phyloP scores from a whole-genome alignment of 148 eudicot genomes.

The Bassia scoparia region DNA sequence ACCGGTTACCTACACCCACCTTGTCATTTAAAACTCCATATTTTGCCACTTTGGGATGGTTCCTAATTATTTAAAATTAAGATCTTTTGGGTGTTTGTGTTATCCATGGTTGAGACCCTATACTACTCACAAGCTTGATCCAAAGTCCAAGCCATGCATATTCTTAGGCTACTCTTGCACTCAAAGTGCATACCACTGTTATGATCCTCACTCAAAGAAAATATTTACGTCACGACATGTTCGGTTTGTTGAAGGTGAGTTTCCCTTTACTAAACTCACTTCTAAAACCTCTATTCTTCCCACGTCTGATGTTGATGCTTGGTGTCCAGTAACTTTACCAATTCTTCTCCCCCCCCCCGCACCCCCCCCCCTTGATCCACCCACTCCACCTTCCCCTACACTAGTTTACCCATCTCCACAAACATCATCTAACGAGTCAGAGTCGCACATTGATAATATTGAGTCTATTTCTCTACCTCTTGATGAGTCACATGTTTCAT shows the following conservation, averaged over 20 bases:
- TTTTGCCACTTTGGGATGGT: not conserved
- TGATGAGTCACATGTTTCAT: not conserved
- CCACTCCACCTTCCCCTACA: not conserved
- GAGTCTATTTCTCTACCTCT: too few species aligned
- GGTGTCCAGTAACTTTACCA: not conserved
- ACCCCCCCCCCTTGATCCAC: not conserved
- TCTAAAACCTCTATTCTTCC: not conserved
- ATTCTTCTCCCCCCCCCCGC: not conserved
- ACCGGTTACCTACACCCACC: not conserved
- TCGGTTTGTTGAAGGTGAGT: not conserved
- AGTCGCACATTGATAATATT: too few species aligned
- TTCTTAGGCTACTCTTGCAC: not conserved
- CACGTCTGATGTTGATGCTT: not conserved
- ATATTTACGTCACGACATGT: not conserved
- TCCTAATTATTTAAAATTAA: not conserved
- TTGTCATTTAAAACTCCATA: not conserved
- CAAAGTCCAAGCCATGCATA: not conserved
- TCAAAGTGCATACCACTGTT: conserved; percentile 5
- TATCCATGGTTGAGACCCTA: too few species aligned
- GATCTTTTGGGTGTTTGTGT: not conserved
- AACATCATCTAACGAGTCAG: too few species aligned
- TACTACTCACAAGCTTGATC: too few species aligned
- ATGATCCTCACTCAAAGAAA: not conserved
- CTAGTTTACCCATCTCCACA: too few species aligned
- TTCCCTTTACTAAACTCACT: not conserved